A percentile compares a stretch with the other conserved stretches of the same genome.
Conservation (phyloP, 164 flowering plant genomes). For the Brasenia schreberi region DNA sequence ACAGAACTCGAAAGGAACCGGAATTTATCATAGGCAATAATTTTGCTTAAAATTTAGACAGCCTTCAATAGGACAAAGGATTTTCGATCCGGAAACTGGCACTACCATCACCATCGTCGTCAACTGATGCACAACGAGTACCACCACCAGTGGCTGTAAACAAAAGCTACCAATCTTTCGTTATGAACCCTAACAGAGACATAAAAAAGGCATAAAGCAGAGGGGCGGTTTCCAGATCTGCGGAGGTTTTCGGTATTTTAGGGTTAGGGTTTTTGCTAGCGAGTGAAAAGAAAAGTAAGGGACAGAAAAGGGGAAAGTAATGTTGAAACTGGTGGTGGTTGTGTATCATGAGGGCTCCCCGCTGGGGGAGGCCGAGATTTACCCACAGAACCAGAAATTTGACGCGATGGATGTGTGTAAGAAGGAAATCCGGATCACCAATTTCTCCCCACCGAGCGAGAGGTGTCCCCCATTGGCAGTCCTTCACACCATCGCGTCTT, state of each 20-base stretch:
- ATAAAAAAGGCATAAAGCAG: too few relatives aligned
- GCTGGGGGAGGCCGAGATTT: slow-evolving; percentile 79
- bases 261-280: too few relatives aligned
- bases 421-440: slow-evolving; percentile 56
- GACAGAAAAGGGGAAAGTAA: background rate
- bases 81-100: background rate
- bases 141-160: background rate
- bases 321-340: slow-evolving; percentile 5
- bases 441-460: slow-evolving; percentile 75
- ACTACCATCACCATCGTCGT: background rate
- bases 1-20: background rate
- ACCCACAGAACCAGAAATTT: slow-evolving; percentile 23
- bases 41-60: too few relatives aligned
- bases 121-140: background rate
- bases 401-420: slow-evolving; percentile 17
- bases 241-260: too few relatives aligned
- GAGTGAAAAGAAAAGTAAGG: too few relatives aligned
- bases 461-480: slow-evolving; percentile 97
- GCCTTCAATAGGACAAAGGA: background rate
- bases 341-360: slow-evolving; percentile 61
- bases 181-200: background rate
- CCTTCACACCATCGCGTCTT: slow-evolving; percentile 57
- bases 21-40: background rate
- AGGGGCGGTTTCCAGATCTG: too few relatives aligned
- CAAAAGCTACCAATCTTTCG: background rate